Conservation (phyloP, 2,329 filamentous ascomycete species). For the Penicillium sp. region DNA sequence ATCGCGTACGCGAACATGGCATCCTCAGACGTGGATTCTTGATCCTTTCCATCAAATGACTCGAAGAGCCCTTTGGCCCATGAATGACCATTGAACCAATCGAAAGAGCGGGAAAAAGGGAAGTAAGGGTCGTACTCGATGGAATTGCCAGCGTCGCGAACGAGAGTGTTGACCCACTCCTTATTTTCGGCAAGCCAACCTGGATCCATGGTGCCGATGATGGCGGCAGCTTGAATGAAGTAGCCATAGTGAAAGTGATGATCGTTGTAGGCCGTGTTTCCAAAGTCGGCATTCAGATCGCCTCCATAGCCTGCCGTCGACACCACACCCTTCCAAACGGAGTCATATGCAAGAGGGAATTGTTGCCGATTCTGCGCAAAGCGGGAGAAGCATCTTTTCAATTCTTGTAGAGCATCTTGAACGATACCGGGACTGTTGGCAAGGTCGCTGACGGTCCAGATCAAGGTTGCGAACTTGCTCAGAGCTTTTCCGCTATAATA, state of each 20-base stretch:
- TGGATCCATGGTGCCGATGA: constrained; percentile 73
- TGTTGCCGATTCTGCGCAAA: constrained; percentile 65
- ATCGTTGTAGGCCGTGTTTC: constrained; percentile 71
- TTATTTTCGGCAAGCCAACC: constrained; percentile 67
- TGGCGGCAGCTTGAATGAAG: constrained; percentile 77
- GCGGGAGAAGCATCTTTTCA: constrained; percentile 61
- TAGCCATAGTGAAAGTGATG: constrained; percentile 69
- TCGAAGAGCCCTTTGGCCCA: constrained; percentile 66
- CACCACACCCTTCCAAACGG: constrained; percentile 71
- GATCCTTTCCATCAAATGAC: constrained; percentile 50
- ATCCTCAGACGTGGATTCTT: constrained; percentile 85
- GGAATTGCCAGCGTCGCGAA: constrained; percentile 79
- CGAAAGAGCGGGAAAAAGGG: constrained; percentile 76
- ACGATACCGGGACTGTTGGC: constrained; percentile 54
- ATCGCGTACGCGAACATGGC: constrained; percentile 78
- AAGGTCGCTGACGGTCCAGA: constrained; percentile 61
- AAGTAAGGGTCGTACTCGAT: constrained; percentile 65
- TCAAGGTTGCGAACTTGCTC: constrained; percentile 66
- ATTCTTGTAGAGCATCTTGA: constrained; percentile 51
- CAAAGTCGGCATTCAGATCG: constrained; percentile 72
- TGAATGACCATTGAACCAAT: constrained; percentile 92
- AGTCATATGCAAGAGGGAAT: constrained; percentile 53
- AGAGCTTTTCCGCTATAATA: constrained; percentile 87
- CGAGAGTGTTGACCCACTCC: constrained; percentile 74
- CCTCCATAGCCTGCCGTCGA: constrained; percentile 67